Percentiles rank a stretch among this genome's conserved stretches.
Conservation (phyloP, 257 asterid species). For the Solanum pennellii region DNA sequence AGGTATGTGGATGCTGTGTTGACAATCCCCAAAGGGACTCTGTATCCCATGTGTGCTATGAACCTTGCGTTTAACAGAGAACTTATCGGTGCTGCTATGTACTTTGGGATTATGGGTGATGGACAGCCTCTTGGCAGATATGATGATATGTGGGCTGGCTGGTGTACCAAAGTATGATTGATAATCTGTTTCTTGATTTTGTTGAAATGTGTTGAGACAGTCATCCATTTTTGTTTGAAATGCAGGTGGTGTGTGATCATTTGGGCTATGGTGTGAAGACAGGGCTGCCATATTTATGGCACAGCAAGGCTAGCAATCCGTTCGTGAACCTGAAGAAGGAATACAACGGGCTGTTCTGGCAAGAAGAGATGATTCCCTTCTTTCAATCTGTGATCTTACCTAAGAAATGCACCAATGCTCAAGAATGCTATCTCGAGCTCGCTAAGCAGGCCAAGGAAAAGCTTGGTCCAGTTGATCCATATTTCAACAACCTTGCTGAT, state of each 20-base stretch:
- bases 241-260: slow-evolving; percentile 58
- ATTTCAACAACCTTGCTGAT: slow-evolving; percentile 52
- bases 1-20: slow-evolving; percentile 35
- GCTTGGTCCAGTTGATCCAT: slow-evolving; percentile 44
- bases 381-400: slow-evolving; percentile 42
- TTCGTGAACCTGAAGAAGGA: slow-evolving; percentile 61
- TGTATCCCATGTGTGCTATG: slow-evolving; percentile 40
- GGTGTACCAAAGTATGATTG: slow-evolving; percentile 23
- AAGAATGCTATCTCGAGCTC: slow-evolving; percentile 56
- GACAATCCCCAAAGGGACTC: slow-evolving; percentile 30
- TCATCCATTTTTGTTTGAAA: not conserved
- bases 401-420: slow-evolving; percentile 50
- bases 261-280: slow-evolving; percentile 62
- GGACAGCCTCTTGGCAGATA: slow-evolving; percentile 35
- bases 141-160: slow-evolving; percentile 44
- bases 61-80: slow-evolving; percentile 30
- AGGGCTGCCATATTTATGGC: slow-evolving; percentile 73
- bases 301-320: slow-evolving; percentile 78
- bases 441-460: slow-evolving; percentile 50
- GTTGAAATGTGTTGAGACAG: too few species aligned
- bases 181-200: not conserved
- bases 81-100: slow-evolving; percentile 29
- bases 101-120: slow-evolving; percentile 32
- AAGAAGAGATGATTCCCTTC: slow-evolving; percentile 65
- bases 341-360: slow-evolving; percentile 65